Conservation (phyloP, 2,329 filamentous ascomycete species). For the Piedraia hortae region DNA sequence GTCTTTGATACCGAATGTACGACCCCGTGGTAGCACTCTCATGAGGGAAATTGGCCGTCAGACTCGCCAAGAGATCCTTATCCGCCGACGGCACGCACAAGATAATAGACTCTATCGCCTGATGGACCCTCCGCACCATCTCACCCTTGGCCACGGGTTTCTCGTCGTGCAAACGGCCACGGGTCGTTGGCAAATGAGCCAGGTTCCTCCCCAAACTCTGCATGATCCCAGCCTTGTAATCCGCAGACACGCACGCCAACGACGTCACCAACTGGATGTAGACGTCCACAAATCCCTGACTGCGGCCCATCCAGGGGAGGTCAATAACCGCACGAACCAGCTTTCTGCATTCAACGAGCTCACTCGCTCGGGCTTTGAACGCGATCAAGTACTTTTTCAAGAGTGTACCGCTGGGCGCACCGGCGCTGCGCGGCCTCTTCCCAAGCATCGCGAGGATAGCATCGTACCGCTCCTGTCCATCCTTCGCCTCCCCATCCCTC, state of each 20-base stretch:
- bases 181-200: constrained; percentile 27
- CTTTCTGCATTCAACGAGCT: constrained; percentile 27
- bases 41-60: constrained; percentile 12
- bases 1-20: constrained; percentile 73
- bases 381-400: constrained; percentile 31
- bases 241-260: constrained; percentile 57
- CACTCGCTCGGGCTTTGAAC: constrained; percentile 27
- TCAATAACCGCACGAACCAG: constrained; percentile 30
- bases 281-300: constrained; percentile 28
- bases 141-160: constrained; percentile 30
- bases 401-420: constrained; percentile 23
- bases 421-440: constrained; percentile 9
- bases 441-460: constrained; percentile 17
- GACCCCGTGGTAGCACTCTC: constrained; percentile 40
- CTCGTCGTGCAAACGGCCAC: constrained; percentile 26
- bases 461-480: constrained; percentile 27
- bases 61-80: constrained; percentile 31
- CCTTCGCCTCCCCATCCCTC: constrained; percentile 13
- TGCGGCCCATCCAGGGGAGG: constrained; percentile 33
- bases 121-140: constrained; percentile 49
- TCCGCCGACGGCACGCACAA: constrained; percentile 58
- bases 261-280: constrained; percentile 30
- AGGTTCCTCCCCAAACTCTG: constrained; percentile 62
- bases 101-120: constrained; percentile 46
- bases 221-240: constrained; percentile 46